Base-by-base conservation (phyloP, 2,329 filamentous ascomycete genomes). In the Exophiala dermatitidis region DNA sequence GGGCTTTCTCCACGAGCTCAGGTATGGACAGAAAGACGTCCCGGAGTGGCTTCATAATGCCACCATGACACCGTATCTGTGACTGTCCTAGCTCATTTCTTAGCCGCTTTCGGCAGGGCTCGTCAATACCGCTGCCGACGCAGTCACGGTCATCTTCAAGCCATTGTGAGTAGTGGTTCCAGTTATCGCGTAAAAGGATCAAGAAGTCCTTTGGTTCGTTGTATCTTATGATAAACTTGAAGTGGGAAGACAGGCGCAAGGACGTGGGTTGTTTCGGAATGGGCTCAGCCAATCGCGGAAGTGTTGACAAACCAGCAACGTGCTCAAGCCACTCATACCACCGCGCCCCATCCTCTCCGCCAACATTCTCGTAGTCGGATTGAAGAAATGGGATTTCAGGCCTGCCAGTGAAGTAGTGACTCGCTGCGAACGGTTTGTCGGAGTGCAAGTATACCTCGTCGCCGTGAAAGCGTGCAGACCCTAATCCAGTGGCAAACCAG, bases 1-100 rank as follows among this genome's bases (percentile, higher is more conserved):
- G 40, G n/a, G 48, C 48, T 28, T 50, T 34, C 8, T 50, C 38
- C 10, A 50, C 40, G 19, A 50, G 48, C 32, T 50, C 48, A 28
- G 48, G 40, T 5, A 50, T 36, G 5, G 48, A 40, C 9, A 50
- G 40, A 10, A 50, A 50, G 3, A 44, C 48, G 8, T 50, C 48
- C 10, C 40, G 38, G 31, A 50, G 29, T 2, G 48, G 6, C 32
- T 44, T 44, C 6, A n/a, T 19, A n/a, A 9, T n/a, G 26, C 48
- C 38, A 34, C 48, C 48, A 10, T 28, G 12, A 29, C 48, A 50
- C 12, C 31, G 40, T n/a, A 50, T 40, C 30, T 33, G 48, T n/a
- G 40, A 38, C 31, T 19, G 10, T 33, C 44, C 38, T 36, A 50
- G 30, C 31, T 42, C 32, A 3, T 37, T 29, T 50, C 36, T 43